Percentiles rank a stretch among this genome's conserved stretches.
These are phyloP conservation scores for Hyphodiscus sp. DNA, from an alignment of 2,329 filamentous ascomycete genomes.

Conservation along the genomic window DNA sequence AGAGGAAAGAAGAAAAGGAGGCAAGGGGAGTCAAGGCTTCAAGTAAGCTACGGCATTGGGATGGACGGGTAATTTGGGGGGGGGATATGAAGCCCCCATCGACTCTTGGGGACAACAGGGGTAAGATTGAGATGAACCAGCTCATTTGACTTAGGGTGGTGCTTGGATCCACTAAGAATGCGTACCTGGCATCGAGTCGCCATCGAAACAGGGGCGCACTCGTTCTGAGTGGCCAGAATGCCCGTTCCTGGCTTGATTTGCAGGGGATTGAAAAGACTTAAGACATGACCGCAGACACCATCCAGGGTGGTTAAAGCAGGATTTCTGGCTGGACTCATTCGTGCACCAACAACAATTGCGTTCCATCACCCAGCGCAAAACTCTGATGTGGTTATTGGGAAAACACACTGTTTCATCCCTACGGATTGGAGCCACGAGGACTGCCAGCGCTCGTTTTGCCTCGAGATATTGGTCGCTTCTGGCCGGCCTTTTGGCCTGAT, in stretches of 20 bases:
- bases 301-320: neutral
- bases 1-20: constrained; percentile 5
- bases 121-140: constrained; percentile 23
- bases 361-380: too few relatives aligned
- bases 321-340: neutral
- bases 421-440: neutral
- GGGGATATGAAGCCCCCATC: neutral
- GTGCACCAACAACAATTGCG: too few relatives aligned
- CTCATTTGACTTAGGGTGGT: constrained; percentile 4
- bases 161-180: constrained; percentile 18
- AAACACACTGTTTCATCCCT: neutral
- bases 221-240: constrained; percentile 10
- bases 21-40: neutral
- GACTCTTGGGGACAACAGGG: constrained; percentile 14
- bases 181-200: constrained; percentile 16
- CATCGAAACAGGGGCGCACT: neutral
- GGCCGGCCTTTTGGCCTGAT: too few relatives aligned
- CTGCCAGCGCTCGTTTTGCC: neutral
- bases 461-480: too few relatives aligned
- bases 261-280: constrained; percentile 9
- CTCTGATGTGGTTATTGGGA: neutral
- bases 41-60: neutral
- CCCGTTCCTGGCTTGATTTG: constrained; percentile 4
- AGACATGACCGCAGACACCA: neutral
- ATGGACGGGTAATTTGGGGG: constrained; percentile 12